Percentiles rank a stretch among this genome's conserved stretches.
These are phyloP conservation scores for Aspergillus novoparasiticus DNA, from an alignment of 2,329 filamentous ascomycete species.

Conservation along the genomic window DNA sequence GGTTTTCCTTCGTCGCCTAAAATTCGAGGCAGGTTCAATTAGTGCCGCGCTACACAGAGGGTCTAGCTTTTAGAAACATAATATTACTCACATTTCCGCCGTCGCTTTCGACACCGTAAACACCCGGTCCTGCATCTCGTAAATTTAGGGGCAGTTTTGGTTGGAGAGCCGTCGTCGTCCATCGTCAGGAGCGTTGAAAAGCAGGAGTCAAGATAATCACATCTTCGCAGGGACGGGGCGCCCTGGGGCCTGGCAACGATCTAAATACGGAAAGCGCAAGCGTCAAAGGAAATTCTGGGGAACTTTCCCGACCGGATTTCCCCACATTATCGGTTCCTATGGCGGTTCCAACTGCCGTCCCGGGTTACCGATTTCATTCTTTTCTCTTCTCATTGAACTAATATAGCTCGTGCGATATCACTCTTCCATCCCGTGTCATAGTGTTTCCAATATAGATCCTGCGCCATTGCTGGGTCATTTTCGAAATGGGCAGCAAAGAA, in stretches of 20 bases:
- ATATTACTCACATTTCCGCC: constrained; percentile 50
- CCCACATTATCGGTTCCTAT: background rate
- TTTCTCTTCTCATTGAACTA: background rate
- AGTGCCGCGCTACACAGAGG: background rate
- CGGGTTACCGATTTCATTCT: background rate
- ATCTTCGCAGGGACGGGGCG: background rate
- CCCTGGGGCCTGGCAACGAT: background rate
- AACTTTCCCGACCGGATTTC: constrained; percentile 26
- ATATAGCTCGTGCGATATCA: background rate
- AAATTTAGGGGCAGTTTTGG: constrained; percentile 13
- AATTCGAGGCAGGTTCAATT: background rate
- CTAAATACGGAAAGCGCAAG: constrained; percentile 1
- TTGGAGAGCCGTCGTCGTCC: background rate
- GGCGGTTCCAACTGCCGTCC: background rate
- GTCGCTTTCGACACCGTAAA: constrained; percentile 52
- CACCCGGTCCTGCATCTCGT: constrained; percentile 47
- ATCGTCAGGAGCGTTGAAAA: background rate
- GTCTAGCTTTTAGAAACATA: background rate
- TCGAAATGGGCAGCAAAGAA: background rate
- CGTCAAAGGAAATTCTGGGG: background rate
- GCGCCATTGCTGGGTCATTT: background rate
- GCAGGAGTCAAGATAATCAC: background rate
- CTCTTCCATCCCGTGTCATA: background rate
- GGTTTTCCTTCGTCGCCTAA: constrained; percentile 57
- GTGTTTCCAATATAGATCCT: background rate